Evolutionary conservation across 2,329 filamentous ascomycete genomes (phyloP).

Genomic region (Madurella mycetomatis): DNA sequence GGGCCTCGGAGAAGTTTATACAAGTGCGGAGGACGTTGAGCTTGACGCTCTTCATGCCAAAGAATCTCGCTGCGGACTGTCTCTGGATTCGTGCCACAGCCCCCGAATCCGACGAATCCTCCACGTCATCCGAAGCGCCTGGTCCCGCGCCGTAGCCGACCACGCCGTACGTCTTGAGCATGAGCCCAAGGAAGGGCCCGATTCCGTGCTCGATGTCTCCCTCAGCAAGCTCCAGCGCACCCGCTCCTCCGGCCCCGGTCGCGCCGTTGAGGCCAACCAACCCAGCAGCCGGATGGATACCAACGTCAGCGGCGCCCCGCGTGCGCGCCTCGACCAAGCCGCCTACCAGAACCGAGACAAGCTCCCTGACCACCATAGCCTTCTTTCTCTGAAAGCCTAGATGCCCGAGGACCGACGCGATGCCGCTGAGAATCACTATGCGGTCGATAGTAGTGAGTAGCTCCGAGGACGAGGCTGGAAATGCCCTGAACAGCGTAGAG

Average conservation of each 20-base stretch:
- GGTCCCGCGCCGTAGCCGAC: conserved; percentile 36
- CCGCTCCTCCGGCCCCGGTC: conserved; percentile 24
- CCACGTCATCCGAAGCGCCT: conserved; percentile 10
- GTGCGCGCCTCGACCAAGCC: conserved; percentile 88
- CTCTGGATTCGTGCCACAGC: conserved; percentile 55
- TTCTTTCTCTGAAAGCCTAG: conserved; percentile 84
- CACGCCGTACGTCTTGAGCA: conserved; percentile 63
- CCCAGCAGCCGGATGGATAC: conserved; percentile 88
- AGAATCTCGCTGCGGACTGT: conserved; percentile 57
- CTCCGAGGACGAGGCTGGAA: conserved; percentile 63
- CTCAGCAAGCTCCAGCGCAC: conserved; percentile 54
- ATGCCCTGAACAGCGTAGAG: conserved; percentile 62
- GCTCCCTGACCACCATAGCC: conserved; percentile 80
- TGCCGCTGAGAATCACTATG: conserved; percentile 75
- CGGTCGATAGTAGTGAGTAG: conserved; percentile 69
- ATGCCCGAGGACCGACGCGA: conserved; percentile 76
- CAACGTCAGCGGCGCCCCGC: conserved; percentile 89
- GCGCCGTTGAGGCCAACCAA: conserved; percentile 65
- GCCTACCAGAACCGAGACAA: conserved; percentile 76
- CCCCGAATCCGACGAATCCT: conserved; percentile 48
- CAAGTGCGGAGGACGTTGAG: conserved; percentile 84
- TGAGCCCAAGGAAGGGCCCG: conserved; percentile 56
- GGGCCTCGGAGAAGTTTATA: conserved; percentile 87
- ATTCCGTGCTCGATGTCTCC: conserved; percentile 63
- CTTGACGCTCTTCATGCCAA: conserved; percentile 77